A percentile compares a stretch with the other conserved stretches of the same genome.
Evolutionary conservation across 345 rosid genomes (phyloP).

Genomic region (Mercurialis annua): DNA sequence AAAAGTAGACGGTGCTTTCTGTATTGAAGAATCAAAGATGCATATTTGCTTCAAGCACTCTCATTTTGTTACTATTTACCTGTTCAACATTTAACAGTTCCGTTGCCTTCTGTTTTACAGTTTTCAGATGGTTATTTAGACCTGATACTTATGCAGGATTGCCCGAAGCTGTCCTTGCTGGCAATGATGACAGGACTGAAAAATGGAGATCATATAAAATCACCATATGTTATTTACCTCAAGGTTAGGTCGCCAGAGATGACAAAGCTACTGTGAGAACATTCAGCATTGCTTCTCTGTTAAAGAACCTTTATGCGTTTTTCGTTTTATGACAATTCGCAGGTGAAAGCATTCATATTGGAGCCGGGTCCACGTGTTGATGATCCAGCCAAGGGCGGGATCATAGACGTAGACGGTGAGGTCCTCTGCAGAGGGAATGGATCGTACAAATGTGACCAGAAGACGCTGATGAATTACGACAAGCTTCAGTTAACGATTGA

Average conservation of each 20-base stretch:
- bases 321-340: constrained; percentile 12
- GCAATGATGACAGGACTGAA: constrained; percentile 52
- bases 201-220: constrained; percentile 69
- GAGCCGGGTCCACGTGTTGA: constrained; percentile 63
- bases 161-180: constrained; percentile 65
- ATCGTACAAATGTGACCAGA: constrained; percentile 46
- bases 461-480: constrained; percentile 58
- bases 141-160: constrained; percentile 56
- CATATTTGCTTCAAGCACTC: not conserved
- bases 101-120: constrained; percentile 37
- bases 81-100: not conserved
- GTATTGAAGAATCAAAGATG: not conserved
- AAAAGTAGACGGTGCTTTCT: not conserved
- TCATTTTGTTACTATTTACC: not conserved
- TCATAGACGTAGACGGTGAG: constrained; percentile 92
- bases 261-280: not conserved
- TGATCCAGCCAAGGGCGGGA: constrained; percentile 70
- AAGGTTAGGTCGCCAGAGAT: constrained; percentile 46
- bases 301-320: not conserved
- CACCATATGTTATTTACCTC: constrained; percentile 59
- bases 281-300: not conserved
- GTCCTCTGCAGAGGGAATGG: constrained; percentile 76
- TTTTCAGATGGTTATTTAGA: constrained; percentile 92
- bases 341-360: constrained; percentile 86
- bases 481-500: constrained; percentile 63